Base-by-base conservation (phyloP, 139 green algal genomes). In the Chlamydomonas sphaeroides region DNA sequence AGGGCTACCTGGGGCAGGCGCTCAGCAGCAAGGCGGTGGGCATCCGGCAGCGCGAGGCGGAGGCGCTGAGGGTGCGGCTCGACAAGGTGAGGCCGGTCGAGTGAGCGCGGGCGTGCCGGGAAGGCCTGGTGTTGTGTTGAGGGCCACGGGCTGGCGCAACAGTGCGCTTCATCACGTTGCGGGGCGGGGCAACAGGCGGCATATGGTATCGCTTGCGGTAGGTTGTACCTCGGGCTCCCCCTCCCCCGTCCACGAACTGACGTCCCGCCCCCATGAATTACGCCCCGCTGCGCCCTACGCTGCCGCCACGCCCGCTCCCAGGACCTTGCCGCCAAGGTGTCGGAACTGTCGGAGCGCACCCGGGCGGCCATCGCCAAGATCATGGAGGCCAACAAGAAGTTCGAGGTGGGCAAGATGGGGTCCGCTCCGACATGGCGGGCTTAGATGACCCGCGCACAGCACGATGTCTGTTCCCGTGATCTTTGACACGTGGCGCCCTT, bases 11-110 rank as follows among this genome's bases (percentile, higher is more conserved):
- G 59, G 86, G 66, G 18, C 71, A 85, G n/a, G 86, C 68, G 39
- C 78, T 92, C 48, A 90, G 87, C 70, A 53, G 42, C 33, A 90
- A 92, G 70, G 79, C 75, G 23, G 77, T 92, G 10, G 87, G 92
- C 48, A 92, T 91, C 63, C 80, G 87, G 61, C 89, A 89, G 84
- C 70, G 90, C 3, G 90, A 94, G 75, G 88, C 90, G 48, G 88
- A 92, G 75, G 88, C 87, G 42, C 66, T 90, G 49, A 78, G 82
- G 59, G 80, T 59, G 25, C 71, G 74, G 67, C 84, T 89, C 7
- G 73, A 84, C 8, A 68, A 76, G n/a, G 80, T 79, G 57, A 53
- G 53, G 53, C 6, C 15, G 20, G 53, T n/a, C n/a, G n/a, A n/a
- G n/a, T n/a, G n/a, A n/a, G n/a, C n/a, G n/a, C n/a, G n/a, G n/a